Evolutionary conservation across 371 early-diverging fungal genomes (phyloP).

Genomic region (Nematocida sp.): DNA sequence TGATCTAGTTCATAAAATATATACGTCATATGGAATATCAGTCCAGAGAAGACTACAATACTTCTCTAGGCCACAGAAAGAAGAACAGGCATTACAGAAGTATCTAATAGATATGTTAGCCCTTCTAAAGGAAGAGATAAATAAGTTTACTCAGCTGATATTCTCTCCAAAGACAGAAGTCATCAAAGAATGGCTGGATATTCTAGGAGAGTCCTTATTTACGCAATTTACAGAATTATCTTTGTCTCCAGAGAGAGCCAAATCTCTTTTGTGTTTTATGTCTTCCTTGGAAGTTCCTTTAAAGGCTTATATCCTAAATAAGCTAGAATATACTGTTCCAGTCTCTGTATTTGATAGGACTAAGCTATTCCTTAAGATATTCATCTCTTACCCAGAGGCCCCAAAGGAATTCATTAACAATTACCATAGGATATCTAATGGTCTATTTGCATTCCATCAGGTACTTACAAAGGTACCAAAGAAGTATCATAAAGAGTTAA

Average conservation of each 20-base stretch:
- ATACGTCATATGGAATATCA: slow-evolving; percentile 1
- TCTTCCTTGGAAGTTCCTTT: slow-evolving; percentile 38
- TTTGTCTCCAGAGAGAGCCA: not conserved
- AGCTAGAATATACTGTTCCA: no score
- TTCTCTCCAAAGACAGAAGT: slow-evolving; percentile 22
- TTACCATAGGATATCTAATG: slow-evolving; percentile 40
- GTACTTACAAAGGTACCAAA: slow-evolving; percentile 28
- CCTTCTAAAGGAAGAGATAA: slow-evolving; percentile 5
- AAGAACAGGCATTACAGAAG: not conserved
- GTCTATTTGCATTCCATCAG: slow-evolving; percentile 44
- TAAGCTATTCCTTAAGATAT: slow-evolving; percentile 36
- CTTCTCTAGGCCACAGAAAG: not conserved
- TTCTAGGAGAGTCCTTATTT: slow-evolving; percentile 36
- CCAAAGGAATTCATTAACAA: slow-evolving; percentile 18
- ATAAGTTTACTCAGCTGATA: not conserved
- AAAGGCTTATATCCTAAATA: not conserved
- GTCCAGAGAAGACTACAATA: slow-evolving; percentile 11
- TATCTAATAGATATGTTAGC: not conserved
- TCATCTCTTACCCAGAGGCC: slow-evolving; percentile 17
- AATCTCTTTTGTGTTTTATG: slow-evolving; percentile 30
- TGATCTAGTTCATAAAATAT: slow-evolving; percentile 13
- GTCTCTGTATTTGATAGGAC: slow-evolving; percentile 22
- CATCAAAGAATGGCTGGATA: slow-evolving; percentile 34
- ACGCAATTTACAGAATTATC: not conserved
- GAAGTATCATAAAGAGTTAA: slow-evolving; percentile 24